phyloP scores from a whole-genome alignment of 1,284 basidiomycete genomes.

The Ceratobasidium sp. region DNA sequence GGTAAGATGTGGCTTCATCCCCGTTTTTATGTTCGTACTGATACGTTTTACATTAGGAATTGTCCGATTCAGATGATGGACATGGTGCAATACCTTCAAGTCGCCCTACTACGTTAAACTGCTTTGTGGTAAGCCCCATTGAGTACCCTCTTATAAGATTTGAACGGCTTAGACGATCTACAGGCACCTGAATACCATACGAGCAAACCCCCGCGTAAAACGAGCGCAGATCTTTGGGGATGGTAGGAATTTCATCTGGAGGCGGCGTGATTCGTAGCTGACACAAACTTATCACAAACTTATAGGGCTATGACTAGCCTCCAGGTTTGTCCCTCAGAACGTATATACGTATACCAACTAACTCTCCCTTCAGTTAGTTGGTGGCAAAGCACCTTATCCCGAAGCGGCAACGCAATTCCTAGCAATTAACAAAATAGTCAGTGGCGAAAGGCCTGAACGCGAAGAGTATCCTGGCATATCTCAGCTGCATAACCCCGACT shows the following conservation, averaged over 20 bases:
- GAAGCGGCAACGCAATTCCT: background rate
- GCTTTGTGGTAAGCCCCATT: background rate
- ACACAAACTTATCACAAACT: no score
- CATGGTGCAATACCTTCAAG: background rate
- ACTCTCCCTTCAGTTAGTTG: background rate
- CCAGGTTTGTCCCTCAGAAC: background rate
- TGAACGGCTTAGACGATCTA: no score
- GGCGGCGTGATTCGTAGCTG: no score
- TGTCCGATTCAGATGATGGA: background rate
- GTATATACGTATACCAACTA: background rate
- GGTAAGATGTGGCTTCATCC: background rate
- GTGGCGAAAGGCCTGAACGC: background rate
- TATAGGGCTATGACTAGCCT: slow-evolving; percentile 31
- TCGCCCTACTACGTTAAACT: background rate
- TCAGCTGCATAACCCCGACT: background rate
- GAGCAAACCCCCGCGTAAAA: background rate
- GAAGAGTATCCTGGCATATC: background rate
- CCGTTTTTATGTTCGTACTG: background rate
- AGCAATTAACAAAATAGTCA: background rate
- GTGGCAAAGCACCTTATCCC: background rate
- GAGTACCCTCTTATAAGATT: background rate
- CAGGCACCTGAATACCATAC: slow-evolving; percentile 12
- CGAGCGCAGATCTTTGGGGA: slow-evolving; percentile 31
- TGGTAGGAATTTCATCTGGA: slow-evolving; percentile 3
- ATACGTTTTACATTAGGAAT: no score